These are phyloP conservation scores for Solanum ossicruentum DNA, from an alignment of 257 asterid species.

Conservation along the genomic window DNA sequence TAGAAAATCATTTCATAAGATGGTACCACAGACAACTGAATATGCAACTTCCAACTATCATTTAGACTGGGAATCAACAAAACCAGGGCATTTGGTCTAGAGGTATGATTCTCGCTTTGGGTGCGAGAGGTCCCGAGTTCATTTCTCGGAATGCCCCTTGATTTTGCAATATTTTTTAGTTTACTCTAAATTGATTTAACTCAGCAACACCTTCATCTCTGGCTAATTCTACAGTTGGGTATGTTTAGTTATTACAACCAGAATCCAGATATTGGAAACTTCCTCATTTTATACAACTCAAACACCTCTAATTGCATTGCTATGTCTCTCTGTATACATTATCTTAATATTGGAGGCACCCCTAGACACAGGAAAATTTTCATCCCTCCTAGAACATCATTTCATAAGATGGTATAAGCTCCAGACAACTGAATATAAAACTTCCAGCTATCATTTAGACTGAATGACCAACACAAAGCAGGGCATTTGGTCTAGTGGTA, in stretches of 20 bases:
- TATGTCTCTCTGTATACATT: background rate
- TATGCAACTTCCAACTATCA: background rate
- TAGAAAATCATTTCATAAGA: background rate
- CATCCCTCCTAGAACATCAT: background rate
- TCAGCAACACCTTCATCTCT: background rate
- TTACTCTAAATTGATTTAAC: background rate
- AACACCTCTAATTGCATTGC: background rate
- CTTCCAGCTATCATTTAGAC: background rate
- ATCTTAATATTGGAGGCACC: background rate
- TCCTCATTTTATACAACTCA: background rate
- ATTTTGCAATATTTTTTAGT: background rate
- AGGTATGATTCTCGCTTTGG: conserved; percentile 85
- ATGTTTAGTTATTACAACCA: background rate
- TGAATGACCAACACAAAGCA: background rate
- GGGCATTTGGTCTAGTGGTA: conserved; percentile 56
- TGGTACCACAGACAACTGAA: background rate
- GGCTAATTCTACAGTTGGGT: background rate
- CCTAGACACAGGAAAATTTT: background rate
- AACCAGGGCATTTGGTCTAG: conserved; percentile 32
- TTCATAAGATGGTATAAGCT: background rate
- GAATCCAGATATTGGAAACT: background rate
- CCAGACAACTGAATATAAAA: background rate
- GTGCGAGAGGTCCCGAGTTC: conserved; percentile 81
- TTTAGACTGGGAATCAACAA: background rate
- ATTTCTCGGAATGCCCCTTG: conserved; percentile 51